Base-by-base conservation (phyloP, 2,329 filamentous ascomycete species). In the Colletotrichum theobromicola region DNA sequence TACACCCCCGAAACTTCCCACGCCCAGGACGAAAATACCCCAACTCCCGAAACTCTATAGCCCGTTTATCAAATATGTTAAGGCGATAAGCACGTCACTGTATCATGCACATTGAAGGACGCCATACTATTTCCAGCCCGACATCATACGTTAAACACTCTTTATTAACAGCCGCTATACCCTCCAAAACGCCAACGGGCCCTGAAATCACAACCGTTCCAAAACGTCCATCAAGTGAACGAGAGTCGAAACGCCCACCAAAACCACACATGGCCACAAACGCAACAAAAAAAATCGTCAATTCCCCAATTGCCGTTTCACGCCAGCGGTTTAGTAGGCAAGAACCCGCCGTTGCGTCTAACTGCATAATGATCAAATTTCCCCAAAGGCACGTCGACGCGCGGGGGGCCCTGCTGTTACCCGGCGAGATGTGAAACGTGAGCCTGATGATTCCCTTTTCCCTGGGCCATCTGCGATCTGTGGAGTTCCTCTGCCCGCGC, bases 361-460 rank as follows among this genome's bases (percentile, higher is more conserved):
- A 18, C 21, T 65, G 62, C 37, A 65, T 65, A 32, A 60, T 32
- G 10, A 60, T n/a, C 28, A 34, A 60, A 60, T 60, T 21, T 32
- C 57, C 55, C 57, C 57, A 6, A 61, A 61, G 34, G 28, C 28
- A 61, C 30, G 30, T 61, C 57, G 32, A 32, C 57, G 30, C 18
- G 46, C 35, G n/a, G 35, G 62, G 50, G 26, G 21, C 57, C 21
- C 46, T 30, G 16, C 32, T 46, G 42, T 57, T 16, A 50, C 28
- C 28, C 58, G 66, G 42, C 70, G 46, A 42, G 46, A 21, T 64
- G 32, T 73, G 70, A 73, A 73, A 73, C 70, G 46, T 26, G 35
- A 58, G 58, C 66, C 66, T 46, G 58, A 58, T 64, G 46, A n/a
- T 37, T 50, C 18, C 4, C n/a, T n/a, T n/a, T 50, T 42, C 62